Evolutionary conservation across 768 basidiomycete species (phyloP).

Genomic region (Leccinum pellstonianum): DNA sequence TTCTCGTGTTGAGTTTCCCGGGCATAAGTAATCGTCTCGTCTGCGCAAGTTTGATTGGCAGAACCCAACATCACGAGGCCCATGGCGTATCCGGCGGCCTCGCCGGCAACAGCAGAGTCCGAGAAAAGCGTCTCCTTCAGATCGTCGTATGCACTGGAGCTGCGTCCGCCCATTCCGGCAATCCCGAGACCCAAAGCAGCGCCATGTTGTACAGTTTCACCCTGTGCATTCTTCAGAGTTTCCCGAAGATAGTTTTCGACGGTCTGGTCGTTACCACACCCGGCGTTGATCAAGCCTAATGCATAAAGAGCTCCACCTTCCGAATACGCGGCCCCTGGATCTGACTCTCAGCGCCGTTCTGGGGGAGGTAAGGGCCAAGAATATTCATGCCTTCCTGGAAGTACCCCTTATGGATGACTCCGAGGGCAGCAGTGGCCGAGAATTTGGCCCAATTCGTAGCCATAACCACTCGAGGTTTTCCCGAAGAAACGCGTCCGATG

Average conservation of each 20-base stretch:
- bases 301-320: constrained; percentile 98
- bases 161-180: constrained; percentile 90
- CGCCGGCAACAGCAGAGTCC: constrained; percentile 94
- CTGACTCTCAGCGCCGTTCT: constrained; percentile 69
- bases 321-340: constrained; percentile 78
- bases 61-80: constrained; percentile 98
- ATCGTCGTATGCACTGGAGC: constrained; percentile 86
- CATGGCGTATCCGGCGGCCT: constrained; percentile 96
- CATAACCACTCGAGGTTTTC: constrained; percentile 97
- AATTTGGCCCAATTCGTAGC: constrained; percentile 99
- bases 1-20: constrained; percentile 99
- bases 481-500: constrained; percentile 88
- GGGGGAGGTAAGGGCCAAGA: constrained; percentile 91
- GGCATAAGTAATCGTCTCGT: constrained; percentile 96
- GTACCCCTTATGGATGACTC: constrained; percentile 97
- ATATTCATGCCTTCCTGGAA: constrained; percentile 91
- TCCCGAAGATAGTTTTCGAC: constrained; percentile 76
- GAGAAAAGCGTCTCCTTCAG: constrained; percentile 86
- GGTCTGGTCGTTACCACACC: constrained; percentile 69
- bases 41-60: constrained; percentile 70
- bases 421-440: constrained; percentile 93
- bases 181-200: constrained; percentile 97
- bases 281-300: constrained; percentile 91
- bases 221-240: constrained; percentile 68
- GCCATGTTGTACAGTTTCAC: constrained; percentile 94